These are phyloP conservation scores for Amanita subjunquillea DNA, from an alignment of 768 basidiomycete genomes.

Conservation along the genomic window DNA sequence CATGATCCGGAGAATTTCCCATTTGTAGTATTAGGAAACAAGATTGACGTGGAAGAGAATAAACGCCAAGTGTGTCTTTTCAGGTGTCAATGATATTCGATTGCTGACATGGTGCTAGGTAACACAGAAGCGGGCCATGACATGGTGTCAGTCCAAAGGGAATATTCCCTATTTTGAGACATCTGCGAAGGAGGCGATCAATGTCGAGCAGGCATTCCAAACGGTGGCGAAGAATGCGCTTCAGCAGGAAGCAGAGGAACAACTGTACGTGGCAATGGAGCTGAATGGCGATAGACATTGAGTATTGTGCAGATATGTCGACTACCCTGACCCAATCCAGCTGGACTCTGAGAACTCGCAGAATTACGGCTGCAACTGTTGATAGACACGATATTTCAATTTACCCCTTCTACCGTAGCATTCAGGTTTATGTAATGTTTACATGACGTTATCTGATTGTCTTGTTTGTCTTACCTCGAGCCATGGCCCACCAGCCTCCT, in stretches of 20 bases:
- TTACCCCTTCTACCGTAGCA: not conserved
- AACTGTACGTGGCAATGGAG: constrained; percentile 50
- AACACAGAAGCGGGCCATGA: constrained; percentile 98
- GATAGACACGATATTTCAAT: constrained; percentile 7
- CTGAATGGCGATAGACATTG: constrained; percentile 1
- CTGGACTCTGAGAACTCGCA: constrained; percentile 90
- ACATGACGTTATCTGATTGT: constrained; percentile 1
- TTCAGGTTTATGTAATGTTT: not conserved
- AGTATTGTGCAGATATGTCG: constrained; percentile 62
- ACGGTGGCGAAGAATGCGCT: constrained; percentile 99
- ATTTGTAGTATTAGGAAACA: constrained; percentile 98
- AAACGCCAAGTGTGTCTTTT: constrained; percentile 74
- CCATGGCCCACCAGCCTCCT: constrained; percentile 44
- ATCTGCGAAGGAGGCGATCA: constrained; percentile 99
- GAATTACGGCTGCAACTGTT: constrained; percentile 90
- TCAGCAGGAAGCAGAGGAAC: constrained; percentile 94
- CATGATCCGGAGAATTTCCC: constrained; percentile 99
- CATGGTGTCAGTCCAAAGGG: constrained; percentile 99
- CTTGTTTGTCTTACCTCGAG: not conserved
- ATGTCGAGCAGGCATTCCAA: constrained; percentile 99
- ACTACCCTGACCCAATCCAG: constrained; percentile 98
- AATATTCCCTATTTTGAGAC: constrained; percentile 99
- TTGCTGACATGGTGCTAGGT: constrained; percentile 41
- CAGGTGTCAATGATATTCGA: not conserved
- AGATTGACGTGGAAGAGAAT: constrained; percentile 99